Percentiles rank a stretch among this genome's conserved stretches.
These are phyloP conservation scores for Exophiala lecanii-corni DNA, from an alignment of 2,329 filamentous ascomycete genomes.

Conservation along the genomic window DNA sequence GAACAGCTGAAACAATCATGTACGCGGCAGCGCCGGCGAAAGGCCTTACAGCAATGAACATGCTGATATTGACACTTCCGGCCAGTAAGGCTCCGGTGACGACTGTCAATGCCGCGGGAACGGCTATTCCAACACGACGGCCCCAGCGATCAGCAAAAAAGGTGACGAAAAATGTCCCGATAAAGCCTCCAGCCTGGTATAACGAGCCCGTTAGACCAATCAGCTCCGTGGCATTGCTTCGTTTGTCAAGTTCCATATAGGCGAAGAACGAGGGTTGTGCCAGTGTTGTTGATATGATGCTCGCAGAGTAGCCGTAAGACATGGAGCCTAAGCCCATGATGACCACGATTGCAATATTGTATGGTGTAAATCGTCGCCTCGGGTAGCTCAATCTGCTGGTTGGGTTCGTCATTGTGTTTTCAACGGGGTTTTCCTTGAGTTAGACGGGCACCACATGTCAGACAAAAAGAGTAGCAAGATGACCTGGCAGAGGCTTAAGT, in stretches of 20 bases:
- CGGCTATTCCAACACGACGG: conserved; percentile 2
- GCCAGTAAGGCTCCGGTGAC: conserved; percentile 9
- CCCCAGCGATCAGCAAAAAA: conserved; percentile 4
- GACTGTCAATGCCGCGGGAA: conserved; percentile 5
- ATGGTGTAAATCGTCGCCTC: neutral
- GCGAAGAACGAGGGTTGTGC: conserved; percentile 40
- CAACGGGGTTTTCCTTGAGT: too few relatives aligned
- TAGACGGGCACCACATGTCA: too few relatives aligned
- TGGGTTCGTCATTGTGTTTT: neutral
- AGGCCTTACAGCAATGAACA: conserved; percentile 16
- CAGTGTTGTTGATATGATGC: neutral
- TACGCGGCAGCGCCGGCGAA: conserved; percentile 7
- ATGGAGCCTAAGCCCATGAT: conserved; percentile 1
- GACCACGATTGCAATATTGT: neutral
- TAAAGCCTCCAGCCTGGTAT: neutral
- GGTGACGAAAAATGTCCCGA: neutral
- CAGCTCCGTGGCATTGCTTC: conserved; percentile 36
- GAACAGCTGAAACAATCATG: conserved; percentile 9
- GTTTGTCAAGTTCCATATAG: conserved; percentile 36
- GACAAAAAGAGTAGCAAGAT: too few relatives aligned
- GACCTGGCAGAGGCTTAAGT: too few relatives aligned
- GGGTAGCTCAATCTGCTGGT: neutral
- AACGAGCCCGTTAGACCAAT: conserved; percentile 33
- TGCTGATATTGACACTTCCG: conserved; percentile 9
- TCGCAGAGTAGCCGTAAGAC: neutral